Evolutionary conservation across 2,329 filamentous ascomycete species (phyloP), one percentile per base, ranked within the genome.

Genomic region (Fusarium multiceps): DNA sequence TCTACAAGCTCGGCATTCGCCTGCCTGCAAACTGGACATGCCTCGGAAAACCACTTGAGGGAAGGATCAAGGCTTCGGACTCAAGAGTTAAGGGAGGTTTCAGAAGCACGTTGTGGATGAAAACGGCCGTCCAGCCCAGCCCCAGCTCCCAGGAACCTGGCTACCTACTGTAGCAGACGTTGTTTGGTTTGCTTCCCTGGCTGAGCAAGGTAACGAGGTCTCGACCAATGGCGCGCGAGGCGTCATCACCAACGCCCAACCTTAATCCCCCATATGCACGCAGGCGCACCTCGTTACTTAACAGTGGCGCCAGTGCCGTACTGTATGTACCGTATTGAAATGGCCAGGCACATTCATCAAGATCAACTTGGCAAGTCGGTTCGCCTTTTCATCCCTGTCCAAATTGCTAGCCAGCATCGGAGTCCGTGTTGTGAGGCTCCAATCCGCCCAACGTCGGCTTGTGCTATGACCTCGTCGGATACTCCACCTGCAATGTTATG

Each of bases 101-200:
- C 18, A 49, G 48, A 53, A 41, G 54, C 55, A 63, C n/a, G 45
- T 49, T 58, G 49, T 50, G 50, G 63, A 61, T 56, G 56, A 34
- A 60, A 71, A 71, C 55, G 64, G 59, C 34, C 46, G 40, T 30
- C 42, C 46, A 41, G 40, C 41, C 42, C 46, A 41, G 32, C 48
- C 34, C 42, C 46, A 41, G 32, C 48, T 45, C n/a, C 54, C 59
- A 59, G 68, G 68, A 47, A 62, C 53, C 60, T 32, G 46, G 60
- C 53, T 49, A 69, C 18, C 28, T 28, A 25, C 25, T 25, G 8
- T 18, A 11, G 34, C 34, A 37, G 34, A 37, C 34, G 10, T 69
- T 45, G 53, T 62, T 71, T 42, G 46, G 53, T 62, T 71, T 42
- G 46, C 45, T 40, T 28, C 37, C n/a, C 46, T 66, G 67, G 53